Evolutionary conservation across 345 rosid genomes (phyloP).

Genomic region (Mangifera indica): DNA sequence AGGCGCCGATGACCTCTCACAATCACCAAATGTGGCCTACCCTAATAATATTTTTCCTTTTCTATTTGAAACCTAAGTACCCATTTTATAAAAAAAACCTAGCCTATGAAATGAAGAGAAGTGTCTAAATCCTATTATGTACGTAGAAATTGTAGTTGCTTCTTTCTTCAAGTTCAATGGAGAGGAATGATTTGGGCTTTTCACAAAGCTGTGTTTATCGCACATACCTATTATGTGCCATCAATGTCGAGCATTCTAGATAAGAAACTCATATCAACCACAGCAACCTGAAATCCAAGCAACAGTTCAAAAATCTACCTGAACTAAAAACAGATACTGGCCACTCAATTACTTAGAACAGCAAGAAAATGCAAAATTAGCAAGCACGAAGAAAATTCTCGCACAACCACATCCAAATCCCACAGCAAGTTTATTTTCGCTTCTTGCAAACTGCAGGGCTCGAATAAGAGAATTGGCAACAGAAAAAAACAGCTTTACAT

Average conservation of each 20-base stretch:
- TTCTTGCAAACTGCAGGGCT: slow-evolving; percentile 35
- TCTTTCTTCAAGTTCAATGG: no score
- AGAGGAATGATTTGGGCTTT: slow-evolving; percentile 26
- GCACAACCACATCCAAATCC: slow-evolving; percentile 50
- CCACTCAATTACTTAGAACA: no score
- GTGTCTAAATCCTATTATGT: no score
- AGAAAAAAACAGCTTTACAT: slow-evolving; percentile 40
- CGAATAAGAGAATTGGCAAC: slow-evolving; percentile 36
- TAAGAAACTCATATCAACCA: slow-evolving; percentile 39
- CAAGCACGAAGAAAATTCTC: slow-evolving; percentile 21
- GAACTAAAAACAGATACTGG: neutral
- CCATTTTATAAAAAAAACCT: no score
- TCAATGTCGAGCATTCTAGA: slow-evolving; percentile 42
- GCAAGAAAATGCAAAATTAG: neutral
- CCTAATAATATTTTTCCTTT: no score
- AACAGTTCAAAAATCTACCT: slow-evolving; percentile 3
- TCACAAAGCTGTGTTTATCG: slow-evolving; percentile 17
- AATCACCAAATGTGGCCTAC: no score
- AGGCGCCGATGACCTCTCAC: no score
- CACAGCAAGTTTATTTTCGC: slow-evolving; percentile 45
- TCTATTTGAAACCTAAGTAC: no score
- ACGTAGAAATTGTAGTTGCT: no score
- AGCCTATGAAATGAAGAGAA: no score
- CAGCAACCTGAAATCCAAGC: slow-evolving; percentile 45
- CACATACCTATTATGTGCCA: slow-evolving; percentile 22